phyloP scores from a whole-genome alignment of 805 yeast species.

The Crinitomyces ghanaensis region DNA sequence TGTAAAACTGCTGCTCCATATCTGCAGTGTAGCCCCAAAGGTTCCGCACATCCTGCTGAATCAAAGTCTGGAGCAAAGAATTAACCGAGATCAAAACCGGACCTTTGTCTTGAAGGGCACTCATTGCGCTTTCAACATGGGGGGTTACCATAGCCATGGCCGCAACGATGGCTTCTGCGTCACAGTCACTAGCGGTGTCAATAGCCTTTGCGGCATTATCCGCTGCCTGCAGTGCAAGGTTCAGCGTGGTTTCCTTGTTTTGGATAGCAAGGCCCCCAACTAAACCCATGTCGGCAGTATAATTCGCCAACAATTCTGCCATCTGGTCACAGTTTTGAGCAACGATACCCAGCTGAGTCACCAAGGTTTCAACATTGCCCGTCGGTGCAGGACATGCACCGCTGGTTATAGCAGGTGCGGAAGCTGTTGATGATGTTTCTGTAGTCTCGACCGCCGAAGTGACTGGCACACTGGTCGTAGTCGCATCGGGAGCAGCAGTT shows the following conservation, averaged over 20 bases:
- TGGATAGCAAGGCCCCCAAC: constrained; percentile 23
- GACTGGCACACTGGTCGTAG: no score
- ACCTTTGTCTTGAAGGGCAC: constrained; percentile 16
- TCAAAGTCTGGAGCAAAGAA: background rate
- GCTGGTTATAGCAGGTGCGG: background rate
- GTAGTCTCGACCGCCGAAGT: no score
- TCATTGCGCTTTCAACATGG: constrained; percentile 14
- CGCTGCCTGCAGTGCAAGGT: constrained; percentile 12
- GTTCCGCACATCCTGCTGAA: background rate
- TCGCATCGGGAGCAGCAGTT: background rate
- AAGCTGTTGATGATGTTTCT: constrained; percentile 1
- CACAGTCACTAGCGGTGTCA: constrained; percentile 8
- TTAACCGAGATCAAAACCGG: constrained; percentile 1
- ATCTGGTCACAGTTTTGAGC: constrained; percentile 7
- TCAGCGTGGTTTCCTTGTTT: constrained; percentile 15
- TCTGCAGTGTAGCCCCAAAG: background rate
- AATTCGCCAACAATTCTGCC: constrained; percentile 7
- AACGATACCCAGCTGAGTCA: constrained; percentile 11
- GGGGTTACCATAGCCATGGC: constrained; percentile 7
- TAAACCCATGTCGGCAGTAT: constrained; percentile 14
- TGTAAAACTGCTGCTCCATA: constrained; percentile 1
- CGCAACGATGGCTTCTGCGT: constrained; percentile 7
- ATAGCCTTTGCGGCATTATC: constrained; percentile 9
- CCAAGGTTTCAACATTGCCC: constrained; percentile 7
- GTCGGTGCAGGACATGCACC: constrained; percentile 5